These are phyloP conservation scores for Colletotrichum simmondsii DNA, from an alignment of 2,329 filamentous ascomycete species.

Conservation along the genomic window DNA sequence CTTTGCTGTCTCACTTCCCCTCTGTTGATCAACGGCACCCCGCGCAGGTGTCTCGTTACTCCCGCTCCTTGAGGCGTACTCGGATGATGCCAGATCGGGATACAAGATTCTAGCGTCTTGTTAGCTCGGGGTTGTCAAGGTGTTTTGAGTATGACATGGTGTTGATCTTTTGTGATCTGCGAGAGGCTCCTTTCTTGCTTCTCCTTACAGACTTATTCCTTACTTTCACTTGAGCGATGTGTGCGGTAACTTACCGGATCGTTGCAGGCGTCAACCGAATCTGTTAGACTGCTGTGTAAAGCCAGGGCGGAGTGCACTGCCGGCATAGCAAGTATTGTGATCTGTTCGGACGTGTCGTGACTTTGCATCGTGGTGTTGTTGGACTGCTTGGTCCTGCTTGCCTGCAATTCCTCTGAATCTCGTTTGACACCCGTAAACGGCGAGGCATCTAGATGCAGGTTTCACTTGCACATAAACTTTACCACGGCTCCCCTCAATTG, in stretches of 20 bases:
- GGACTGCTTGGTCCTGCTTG: not conserved
- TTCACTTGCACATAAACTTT: not conserved
- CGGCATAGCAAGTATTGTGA: not conserved
- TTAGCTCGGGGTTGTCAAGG: not conserved
- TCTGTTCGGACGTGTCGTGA: not conserved
- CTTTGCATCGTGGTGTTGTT: not conserved
- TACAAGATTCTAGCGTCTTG: not conserved
- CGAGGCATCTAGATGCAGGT: not conserved
- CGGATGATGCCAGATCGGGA: not conserved
- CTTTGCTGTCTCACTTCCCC: not conserved
- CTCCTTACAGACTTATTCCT: not conserved
- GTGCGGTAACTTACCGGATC: too few species aligned
- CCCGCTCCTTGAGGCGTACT: not conserved
- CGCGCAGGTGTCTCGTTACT: not conserved
- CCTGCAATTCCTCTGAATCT: not conserved
- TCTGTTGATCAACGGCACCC: not conserved
- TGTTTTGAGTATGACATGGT: not conserved
- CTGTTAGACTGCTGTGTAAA: not conserved
- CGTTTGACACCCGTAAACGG: not conserved
- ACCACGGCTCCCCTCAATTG: not conserved
- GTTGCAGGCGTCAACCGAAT: not conserved
- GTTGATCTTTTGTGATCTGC: not conserved
- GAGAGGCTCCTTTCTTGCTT: too few species aligned
- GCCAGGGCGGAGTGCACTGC: too few species aligned
- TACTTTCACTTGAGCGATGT: not conserved